These are phyloP conservation scores for Aphanomyces cochlioides DNA, from an alignment of 352 stramenopile species.

Conservation along the genomic window DNA sequence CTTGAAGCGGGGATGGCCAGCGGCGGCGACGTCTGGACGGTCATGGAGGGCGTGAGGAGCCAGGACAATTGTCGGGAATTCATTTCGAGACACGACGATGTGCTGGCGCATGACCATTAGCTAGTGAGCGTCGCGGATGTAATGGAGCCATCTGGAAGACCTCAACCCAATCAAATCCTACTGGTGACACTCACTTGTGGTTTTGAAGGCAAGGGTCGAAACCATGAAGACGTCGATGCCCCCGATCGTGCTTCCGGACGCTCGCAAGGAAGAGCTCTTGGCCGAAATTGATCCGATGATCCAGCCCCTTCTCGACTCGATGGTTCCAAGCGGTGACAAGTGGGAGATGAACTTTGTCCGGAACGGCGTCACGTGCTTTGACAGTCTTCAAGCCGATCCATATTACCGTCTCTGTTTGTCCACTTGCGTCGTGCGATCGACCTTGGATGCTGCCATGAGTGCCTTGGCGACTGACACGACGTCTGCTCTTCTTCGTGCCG, in stretches of 20 bases:
- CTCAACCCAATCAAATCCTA: not conserved
- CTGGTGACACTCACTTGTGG: not conserved
- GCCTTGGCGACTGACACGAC: constrained; percentile 26
- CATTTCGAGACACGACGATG: too few species aligned
- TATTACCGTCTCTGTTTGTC: constrained; percentile 26
- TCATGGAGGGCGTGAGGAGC: too few species aligned
- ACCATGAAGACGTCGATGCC: constrained; percentile 21
- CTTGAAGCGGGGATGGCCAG: too few species aligned
- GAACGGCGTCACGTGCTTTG: constrained; percentile 29
- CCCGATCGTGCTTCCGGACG: constrained; percentile 22
- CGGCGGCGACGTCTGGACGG: too few species aligned
- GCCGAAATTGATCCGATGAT: constrained; percentile 27
- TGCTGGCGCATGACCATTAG: too few species aligned
- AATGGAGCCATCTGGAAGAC: not conserved
- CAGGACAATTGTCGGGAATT: too few species aligned
- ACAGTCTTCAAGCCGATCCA: constrained; percentile 25
- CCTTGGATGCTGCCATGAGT: constrained; percentile 28
- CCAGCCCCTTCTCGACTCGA: constrained; percentile 16
- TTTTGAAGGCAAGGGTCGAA: too few species aligned
- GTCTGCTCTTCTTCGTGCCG: constrained; percentile 18
- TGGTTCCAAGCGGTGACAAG: constrained; percentile 12
- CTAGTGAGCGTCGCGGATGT: too few species aligned
- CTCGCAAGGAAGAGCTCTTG: constrained; percentile 26
- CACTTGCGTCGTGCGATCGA: constrained; percentile 3
- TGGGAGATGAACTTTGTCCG: constrained; percentile 30